Evolutionary conservation across 2,329 filamentous ascomycete genomes (phyloP).

Genomic region (Eutypa lata): DNA sequence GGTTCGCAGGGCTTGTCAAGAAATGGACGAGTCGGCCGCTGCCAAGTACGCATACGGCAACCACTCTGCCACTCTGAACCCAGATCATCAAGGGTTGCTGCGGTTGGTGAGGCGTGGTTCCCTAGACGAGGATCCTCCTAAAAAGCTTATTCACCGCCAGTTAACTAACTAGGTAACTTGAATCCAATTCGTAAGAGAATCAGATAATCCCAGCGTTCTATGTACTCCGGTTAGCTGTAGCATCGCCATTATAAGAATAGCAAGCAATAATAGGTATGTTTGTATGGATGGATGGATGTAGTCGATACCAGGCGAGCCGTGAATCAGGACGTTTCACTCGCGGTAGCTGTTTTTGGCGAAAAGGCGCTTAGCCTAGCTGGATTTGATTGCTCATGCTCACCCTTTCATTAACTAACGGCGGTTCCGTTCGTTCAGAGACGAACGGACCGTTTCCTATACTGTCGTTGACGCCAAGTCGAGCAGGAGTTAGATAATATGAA

Average conservation of each 20-base stretch:
- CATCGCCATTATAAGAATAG: not conserved
- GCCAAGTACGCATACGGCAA: not conserved
- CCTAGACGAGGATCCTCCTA: not conserved
- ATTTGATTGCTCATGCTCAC: too few species aligned
- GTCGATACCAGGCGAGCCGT: not conserved
- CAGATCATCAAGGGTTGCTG: not conserved
- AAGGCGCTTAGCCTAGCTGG: not conserved
- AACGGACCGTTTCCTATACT: not conserved
- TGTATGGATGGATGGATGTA: not conserved
- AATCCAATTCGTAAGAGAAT: not conserved
- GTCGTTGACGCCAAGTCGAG: not conserved
- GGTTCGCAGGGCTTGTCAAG: not conserved
- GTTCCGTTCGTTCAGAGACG: not conserved
- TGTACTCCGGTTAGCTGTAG: not conserved
- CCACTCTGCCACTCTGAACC: not conserved
- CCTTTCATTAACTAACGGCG: too few species aligned
- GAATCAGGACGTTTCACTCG: not conserved
- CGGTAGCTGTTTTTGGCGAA: not conserved
- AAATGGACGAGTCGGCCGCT: not conserved
- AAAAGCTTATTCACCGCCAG: slow-evolving; percentile 1
- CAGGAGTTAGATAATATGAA: not conserved
- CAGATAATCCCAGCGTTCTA: not conserved
- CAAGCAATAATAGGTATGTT: not conserved
- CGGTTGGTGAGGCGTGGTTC: not conserved
- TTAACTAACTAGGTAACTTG: too few species aligned